Conservation (phyloP, 345 rosid species). For the Populus deltoides region DNA sequence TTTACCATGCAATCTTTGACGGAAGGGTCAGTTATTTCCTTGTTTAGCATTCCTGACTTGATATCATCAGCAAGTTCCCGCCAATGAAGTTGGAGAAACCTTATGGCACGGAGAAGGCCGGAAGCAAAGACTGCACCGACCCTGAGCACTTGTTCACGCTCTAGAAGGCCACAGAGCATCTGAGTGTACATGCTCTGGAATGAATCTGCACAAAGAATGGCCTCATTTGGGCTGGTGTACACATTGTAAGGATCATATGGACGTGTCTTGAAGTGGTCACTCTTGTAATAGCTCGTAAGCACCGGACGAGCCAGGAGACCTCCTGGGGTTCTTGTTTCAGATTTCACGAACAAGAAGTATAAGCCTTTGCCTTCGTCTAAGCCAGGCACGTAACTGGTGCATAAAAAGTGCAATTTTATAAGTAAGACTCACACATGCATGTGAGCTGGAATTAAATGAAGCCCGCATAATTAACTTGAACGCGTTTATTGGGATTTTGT, state of each 20-base stretch:
- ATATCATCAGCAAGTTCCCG: constrained; percentile 28
- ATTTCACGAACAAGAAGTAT: constrained; percentile 41
- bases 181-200: constrained; percentile 47
- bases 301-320: constrained; percentile 46
- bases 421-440: background rate
- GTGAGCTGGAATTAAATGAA: constrained; percentile 12
- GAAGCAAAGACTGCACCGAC: constrained; percentile 45
- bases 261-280: constrained; percentile 39
- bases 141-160: constrained; percentile 34
- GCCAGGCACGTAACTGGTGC: constrained; percentile 73
- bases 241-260: constrained; percentile 39
- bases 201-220: constrained; percentile 41
- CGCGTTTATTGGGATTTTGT: background rate
- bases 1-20: constrained; percentile 17
- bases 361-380: constrained; percentile 89
- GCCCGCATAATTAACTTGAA: background rate
- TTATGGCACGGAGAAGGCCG: constrained; percentile 41
- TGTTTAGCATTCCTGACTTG: constrained; percentile 27
- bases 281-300: constrained; percentile 45
- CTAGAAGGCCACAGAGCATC: constrained; percentile 38
- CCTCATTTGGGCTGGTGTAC: constrained; percentile 40
- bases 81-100: constrained; percentile 41
- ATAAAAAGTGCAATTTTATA: constrained; percentile 3
- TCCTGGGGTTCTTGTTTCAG: constrained; percentile 39
- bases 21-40: constrained; percentile 27